phyloP scores from a whole-genome alignment of 192 early-diverging fungal genomes.

The Chytriomyces sp. region DNA sequence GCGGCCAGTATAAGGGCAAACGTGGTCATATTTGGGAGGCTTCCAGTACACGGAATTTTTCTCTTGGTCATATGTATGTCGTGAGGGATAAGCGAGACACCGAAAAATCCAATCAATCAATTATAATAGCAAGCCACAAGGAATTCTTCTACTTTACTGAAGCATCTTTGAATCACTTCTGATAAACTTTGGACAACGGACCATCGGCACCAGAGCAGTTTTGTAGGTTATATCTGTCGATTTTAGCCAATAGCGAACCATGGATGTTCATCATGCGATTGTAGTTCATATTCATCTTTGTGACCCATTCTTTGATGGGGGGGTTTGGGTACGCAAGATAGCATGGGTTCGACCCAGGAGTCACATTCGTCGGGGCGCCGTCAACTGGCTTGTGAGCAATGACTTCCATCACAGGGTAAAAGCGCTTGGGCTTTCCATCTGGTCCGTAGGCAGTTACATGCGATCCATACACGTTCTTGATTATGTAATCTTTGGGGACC shows the following conservation, averaged over 20 bases:
- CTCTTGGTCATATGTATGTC: no score
- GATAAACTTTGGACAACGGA: background rate
- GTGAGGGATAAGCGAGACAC: no score
- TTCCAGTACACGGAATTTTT: no score
- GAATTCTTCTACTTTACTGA: no score
- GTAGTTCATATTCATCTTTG: slow-evolving; percentile 12
- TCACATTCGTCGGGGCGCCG: background rate
- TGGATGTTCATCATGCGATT: background rate
- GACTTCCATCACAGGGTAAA: background rate
- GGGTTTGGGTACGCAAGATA: background rate
- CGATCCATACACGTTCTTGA: background rate
- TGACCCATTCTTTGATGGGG: background rate
- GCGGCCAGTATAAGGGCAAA: background rate
- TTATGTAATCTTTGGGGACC: background rate
- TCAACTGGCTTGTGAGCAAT: no score
- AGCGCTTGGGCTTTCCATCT: background rate
- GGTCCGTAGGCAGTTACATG: background rate
- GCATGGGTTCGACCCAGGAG: background rate
- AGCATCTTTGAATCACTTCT: no score
- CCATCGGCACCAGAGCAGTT: background rate
- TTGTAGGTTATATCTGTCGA: background rate
- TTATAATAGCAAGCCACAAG: no score
- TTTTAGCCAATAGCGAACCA: background rate
- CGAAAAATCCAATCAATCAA: no score
- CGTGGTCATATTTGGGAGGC: background rate